Percentiles rank a stretch among this genome's conserved stretches.
Evolutionary conservation across 1,284 basidiomycete species (phyloP).

Genomic region (Heterobasidion occidentale): DNA sequence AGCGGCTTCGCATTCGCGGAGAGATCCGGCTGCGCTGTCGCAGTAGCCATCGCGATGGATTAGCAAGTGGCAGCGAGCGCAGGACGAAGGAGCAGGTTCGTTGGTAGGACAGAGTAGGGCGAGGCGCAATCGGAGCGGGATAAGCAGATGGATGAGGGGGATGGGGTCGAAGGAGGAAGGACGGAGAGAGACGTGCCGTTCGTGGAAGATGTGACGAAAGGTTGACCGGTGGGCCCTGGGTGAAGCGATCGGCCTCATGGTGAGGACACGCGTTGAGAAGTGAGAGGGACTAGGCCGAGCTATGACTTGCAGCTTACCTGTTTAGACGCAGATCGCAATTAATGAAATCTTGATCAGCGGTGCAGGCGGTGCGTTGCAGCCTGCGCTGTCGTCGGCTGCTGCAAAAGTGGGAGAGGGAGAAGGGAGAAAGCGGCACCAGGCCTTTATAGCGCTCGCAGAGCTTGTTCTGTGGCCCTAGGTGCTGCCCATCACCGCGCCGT

Average conservation of each 20-base stretch:
- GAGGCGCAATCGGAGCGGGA: background rate
- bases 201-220: background rate
- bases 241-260: conserved; percentile 6
- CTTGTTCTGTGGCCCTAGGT: no score
- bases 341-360: no score
- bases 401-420: background rate
- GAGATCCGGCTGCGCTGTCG: background rate
- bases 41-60: background rate
- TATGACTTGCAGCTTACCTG: conserved; percentile 3
- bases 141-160: background rate
- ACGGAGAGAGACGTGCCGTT: background rate
- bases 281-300: background rate
- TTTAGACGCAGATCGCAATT: background rate
- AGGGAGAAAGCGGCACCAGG: background rate
- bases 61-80: background rate
- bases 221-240: background rate
- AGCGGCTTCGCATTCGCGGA: conserved; percentile 5
- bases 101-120: background rate
- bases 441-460: no score
- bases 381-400: no score
- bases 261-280: conserved; percentile 5
- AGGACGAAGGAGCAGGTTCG: background rate
- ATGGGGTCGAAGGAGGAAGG: background rate
- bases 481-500: background rate
- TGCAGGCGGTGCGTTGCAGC: no score